Conservation (phyloP, 768 basidiomycete species). For the Brasilioporus rufonigricans region DNA sequence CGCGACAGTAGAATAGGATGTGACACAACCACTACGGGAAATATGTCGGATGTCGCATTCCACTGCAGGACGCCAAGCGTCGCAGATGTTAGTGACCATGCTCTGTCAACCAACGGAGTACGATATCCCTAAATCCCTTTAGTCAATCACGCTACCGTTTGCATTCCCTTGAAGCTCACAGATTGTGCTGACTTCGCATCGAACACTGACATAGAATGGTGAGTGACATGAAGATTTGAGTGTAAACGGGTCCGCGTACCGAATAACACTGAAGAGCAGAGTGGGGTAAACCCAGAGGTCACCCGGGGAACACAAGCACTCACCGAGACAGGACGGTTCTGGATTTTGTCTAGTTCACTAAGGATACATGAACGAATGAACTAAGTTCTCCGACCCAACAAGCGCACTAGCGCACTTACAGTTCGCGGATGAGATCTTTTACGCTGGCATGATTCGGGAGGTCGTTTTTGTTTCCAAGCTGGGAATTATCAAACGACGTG, state of each 20-base stretch:
- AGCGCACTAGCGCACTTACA: constrained; percentile 57
- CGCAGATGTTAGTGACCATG: constrained; percentile 55
- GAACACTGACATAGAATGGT: constrained; percentile 62
- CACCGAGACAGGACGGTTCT: constrained; percentile 82
- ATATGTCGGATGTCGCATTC: neutral
- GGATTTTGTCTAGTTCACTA: constrained; percentile 70
- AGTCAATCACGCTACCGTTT: neutral
- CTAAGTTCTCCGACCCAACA: too few relatives aligned
- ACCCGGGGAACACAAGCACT: constrained; percentile 29
- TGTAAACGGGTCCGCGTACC: constrained; percentile 38
- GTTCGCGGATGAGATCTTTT: constrained; percentile 75
- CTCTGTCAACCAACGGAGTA: constrained; percentile 82
- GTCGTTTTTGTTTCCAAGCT: constrained; percentile 96
- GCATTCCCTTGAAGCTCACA: constrained; percentile 45
- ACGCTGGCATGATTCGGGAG: constrained; percentile 71
- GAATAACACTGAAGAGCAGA: constrained; percentile 64
- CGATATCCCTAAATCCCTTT: constrained; percentile 60
- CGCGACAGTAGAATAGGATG: too few relatives aligned
- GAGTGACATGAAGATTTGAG: neutral
- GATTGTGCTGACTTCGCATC: constrained; percentile 93
- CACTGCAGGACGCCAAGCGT: too few relatives aligned
- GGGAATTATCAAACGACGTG: neutral
- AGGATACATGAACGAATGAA: constrained; percentile 26
- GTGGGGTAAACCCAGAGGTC: neutral
- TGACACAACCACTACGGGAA: neutral